phyloP scores from a whole-genome alignment of 73 alveolate genomes.

The Tetrahymena malaccensis region DNA sequence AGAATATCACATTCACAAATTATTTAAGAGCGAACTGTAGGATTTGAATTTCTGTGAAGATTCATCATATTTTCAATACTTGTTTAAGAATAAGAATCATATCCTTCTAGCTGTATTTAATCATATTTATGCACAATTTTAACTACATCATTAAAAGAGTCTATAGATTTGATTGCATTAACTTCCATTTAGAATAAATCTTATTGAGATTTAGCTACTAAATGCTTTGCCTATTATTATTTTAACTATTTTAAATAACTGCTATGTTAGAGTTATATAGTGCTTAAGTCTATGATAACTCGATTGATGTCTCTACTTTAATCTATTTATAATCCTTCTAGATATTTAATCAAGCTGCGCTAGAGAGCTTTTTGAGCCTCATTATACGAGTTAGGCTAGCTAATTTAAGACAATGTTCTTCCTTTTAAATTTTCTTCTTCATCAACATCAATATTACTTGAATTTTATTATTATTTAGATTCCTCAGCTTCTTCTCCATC shows the following conservation, averaged over 20 bases:
- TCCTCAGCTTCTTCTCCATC: not conserved
- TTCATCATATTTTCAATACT: not conserved
- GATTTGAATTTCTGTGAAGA: not conserved
- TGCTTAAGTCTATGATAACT: not conserved
- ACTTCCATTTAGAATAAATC: not conserved
- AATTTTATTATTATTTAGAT: not conserved
- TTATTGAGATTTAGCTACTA: not conserved
- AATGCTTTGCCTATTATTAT: not conserved
- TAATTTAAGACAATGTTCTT: not conserved
- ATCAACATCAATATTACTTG: not conserved
- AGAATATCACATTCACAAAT: not conserved
- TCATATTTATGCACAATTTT: not conserved
- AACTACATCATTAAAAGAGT: not conserved
- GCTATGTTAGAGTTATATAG: not conserved
- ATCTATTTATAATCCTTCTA: not conserved
- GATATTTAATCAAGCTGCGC: not conserved
- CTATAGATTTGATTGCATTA: not conserved
- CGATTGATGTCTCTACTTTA: not conserved
- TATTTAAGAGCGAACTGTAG: not conserved
- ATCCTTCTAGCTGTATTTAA: not conserved
- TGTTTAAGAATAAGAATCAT: not conserved
- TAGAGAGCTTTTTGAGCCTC: not conserved
- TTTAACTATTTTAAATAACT: not conserved
- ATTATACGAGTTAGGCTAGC: not conserved
- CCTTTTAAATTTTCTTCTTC: not conserved